Percentiles rank a stretch among this genome's conserved stretches.
phyloP scores from a whole-genome alignment of 495 filamentous ascomycete species.

The Glonium stellatum region DNA sequence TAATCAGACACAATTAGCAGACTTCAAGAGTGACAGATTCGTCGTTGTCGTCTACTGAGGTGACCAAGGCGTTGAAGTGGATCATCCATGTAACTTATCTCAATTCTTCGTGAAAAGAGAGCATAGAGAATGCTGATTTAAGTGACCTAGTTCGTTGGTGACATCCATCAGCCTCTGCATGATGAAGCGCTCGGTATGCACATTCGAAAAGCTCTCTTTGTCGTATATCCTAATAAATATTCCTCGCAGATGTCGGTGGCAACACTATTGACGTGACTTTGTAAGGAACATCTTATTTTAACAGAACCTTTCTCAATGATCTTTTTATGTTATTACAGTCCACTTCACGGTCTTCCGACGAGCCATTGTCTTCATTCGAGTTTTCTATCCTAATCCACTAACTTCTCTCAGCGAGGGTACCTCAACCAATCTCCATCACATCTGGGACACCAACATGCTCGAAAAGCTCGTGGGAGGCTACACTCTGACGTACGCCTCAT shows the following conservation, averaged over 20 bases:
- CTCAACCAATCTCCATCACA: slow-evolving; percentile 46
- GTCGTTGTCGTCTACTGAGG: slow-evolving; percentile 35
- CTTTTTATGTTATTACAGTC: no score
- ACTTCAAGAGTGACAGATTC: slow-evolving; percentile 45
- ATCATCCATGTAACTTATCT: slow-evolving; percentile 46
- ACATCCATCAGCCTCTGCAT: slow-evolving; percentile 62
- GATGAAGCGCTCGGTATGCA: slow-evolving; percentile 44
- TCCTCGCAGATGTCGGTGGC: slow-evolving; percentile 43
- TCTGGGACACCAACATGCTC: slow-evolving; percentile 57
- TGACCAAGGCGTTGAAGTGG: slow-evolving; percentile 52
- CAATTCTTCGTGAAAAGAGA: no score
- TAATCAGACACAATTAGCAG: slow-evolving; percentile 12
- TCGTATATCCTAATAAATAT: background rate
- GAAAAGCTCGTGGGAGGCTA: slow-evolving; percentile 52
- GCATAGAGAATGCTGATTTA: no score
- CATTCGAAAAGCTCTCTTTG: background rate
- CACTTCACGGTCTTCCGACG: no score
- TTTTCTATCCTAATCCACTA: background rate
- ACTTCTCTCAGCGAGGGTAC: slow-evolving; percentile 25
- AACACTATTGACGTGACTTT: slow-evolving; percentile 55
- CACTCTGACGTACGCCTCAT: slow-evolving; percentile 41
- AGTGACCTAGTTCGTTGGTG: slow-evolving; percentile 61
- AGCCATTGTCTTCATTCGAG: no score
- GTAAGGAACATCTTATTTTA: background rate
- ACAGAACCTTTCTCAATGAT: no score